A percentile compares a stretch with the other conserved stretches of the same genome.
These are phyloP conservation scores for Phytophthora tubulina DNA, from an alignment of 352 stramenopile species.

Conservation along the genomic window DNA sequence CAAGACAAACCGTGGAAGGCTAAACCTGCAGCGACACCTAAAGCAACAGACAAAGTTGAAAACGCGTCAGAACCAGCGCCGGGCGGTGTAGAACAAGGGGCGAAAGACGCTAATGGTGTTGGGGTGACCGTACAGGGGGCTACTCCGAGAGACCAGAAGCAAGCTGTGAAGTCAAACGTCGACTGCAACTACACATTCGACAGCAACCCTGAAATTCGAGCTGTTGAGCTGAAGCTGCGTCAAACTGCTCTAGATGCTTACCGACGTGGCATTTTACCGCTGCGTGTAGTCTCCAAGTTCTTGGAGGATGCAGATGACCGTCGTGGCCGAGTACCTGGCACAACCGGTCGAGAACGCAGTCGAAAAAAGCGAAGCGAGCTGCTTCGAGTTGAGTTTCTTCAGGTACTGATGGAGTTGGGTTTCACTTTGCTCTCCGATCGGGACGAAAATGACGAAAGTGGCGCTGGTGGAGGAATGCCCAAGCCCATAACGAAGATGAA, in stretches of 20 bases:
- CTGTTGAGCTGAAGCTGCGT: conserved; percentile 89
- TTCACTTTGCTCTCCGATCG: conserved; percentile 80
- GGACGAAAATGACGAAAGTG: conserved; percentile 41
- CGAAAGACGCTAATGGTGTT: background rate
- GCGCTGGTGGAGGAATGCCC: conserved; percentile 16
- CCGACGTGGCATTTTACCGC: conserved; percentile 70
- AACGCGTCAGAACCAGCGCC: background rate
- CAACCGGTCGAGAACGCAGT: background rate
- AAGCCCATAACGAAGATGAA: conserved; percentile 56
- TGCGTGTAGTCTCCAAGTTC: conserved; percentile 76
- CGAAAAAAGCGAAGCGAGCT: conserved; percentile 55
- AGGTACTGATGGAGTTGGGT: conserved; percentile 94
- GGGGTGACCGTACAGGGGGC: background rate
- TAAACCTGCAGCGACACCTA: background rate
- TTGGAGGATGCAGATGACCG: conserved; percentile 58
- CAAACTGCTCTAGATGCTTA: conserved; percentile 77
- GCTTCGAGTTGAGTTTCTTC: conserved; percentile 90
- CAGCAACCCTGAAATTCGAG: conserved; percentile 79
- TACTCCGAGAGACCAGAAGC: background rate
- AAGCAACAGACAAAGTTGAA: conserved; percentile 7
- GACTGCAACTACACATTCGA: conserved; percentile 89
- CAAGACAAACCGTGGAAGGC: conserved; percentile 22
- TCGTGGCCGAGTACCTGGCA: conserved; percentile 26
- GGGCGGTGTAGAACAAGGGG: background rate
- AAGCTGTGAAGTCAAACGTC: conserved; percentile 17